Conservation (phyloP, 495 filamentous ascomycete genomes). For the Collariella sp. region DNA sequence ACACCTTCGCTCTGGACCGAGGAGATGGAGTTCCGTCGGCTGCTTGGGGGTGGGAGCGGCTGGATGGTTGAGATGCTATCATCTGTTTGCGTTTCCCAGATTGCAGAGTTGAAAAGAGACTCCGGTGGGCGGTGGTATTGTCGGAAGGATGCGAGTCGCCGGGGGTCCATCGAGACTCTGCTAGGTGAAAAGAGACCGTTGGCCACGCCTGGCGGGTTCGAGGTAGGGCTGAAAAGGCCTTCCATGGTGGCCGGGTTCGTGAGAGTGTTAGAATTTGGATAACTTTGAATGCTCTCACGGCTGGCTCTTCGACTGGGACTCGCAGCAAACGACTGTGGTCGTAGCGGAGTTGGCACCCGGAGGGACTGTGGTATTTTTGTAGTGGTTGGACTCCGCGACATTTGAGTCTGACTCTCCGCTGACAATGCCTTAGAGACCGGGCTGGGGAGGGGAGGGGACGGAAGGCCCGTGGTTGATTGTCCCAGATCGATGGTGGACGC, state of each 20-base stretch:
- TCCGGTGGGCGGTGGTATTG: slow-evolving; percentile 8
- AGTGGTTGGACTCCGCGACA: slow-evolving; percentile 30
- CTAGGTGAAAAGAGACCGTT: neutral
- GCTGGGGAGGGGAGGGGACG: slow-evolving; percentile 21
- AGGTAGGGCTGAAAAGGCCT: slow-evolving; percentile 23
- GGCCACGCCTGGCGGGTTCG: slow-evolving; percentile 11
- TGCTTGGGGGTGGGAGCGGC: slow-evolving; percentile 23
- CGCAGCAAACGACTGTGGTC: slow-evolving; percentile 31
- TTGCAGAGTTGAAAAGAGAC: slow-evolving; percentile 13
- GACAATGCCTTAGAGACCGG: slow-evolving; percentile 21
- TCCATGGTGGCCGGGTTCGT: slow-evolving; percentile 28
- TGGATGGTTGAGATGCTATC: slow-evolving; percentile 24
- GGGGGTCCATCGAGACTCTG: slow-evolving; percentile 15
- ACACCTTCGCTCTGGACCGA: slow-evolving; percentile 18
- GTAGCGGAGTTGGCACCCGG: slow-evolving; percentile 34
- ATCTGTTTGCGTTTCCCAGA: slow-evolving; percentile 27
- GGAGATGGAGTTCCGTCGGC: slow-evolving; percentile 24
- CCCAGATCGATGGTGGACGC: neutral
- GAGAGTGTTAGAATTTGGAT: slow-evolving; percentile 16
- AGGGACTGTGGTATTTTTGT: slow-evolving; percentile 27
- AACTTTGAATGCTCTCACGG: slow-evolving; percentile 28
- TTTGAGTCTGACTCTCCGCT: slow-evolving; percentile 16
- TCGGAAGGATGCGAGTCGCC: slow-evolving; percentile 19
- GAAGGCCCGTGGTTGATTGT: slow-evolving; percentile 10
- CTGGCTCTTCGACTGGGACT: slow-evolving; percentile 25